Conservation (phyloP, 2,329 filamentous ascomycete species). For the Akanthomyces uredinophilus region DNA sequence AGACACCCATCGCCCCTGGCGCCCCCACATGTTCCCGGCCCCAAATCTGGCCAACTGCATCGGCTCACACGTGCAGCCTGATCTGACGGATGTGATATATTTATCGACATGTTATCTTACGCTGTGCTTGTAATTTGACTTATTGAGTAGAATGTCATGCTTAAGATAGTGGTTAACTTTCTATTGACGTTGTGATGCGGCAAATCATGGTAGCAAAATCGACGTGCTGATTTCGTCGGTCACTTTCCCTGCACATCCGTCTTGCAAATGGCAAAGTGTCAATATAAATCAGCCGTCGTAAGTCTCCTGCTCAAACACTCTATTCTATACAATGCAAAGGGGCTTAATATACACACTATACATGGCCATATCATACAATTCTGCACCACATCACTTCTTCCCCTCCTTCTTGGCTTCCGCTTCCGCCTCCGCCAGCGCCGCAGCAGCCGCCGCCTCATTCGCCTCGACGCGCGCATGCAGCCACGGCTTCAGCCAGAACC, state of each 20-base stretch:
- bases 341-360: not conserved
- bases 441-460: not conserved
- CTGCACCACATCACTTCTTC: not conserved
- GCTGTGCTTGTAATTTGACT: no score
- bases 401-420: not conserved
- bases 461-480: not conserved
- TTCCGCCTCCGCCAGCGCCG: not conserved
- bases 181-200: not conserved
- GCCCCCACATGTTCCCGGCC: not conserved
- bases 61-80: not conserved
- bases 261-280: no score
- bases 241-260: no score
- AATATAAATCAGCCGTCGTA: no score
- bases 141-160: no score
- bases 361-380: not conserved
- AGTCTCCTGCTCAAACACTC: no score
- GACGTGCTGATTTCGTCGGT: no score
- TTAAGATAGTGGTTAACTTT: no score
- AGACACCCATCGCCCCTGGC: not conserved
- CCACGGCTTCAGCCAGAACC: constrained; percentile 8
- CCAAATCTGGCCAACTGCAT: not conserved
- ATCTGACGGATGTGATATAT: not conserved
- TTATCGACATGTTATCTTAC: no score
- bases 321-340: no score
- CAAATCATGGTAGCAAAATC: no score